These are phyloP conservation scores for Starmerella bacillaris DNA, from an alignment of 805 yeast species.

Conservation along the genomic window DNA sequence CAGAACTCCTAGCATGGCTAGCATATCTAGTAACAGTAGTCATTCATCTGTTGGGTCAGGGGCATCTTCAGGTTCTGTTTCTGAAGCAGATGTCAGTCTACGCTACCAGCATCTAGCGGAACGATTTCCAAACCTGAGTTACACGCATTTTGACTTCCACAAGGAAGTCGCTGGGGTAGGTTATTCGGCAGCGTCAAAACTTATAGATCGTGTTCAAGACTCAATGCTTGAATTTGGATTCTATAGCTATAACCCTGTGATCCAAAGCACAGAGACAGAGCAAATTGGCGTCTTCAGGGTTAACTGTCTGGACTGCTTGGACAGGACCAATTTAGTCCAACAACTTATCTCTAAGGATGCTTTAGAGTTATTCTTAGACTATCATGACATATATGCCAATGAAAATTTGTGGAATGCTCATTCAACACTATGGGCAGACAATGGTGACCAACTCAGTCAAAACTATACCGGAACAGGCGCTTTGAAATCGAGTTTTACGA, in stretches of 20 bases:
- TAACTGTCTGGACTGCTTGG: conserved; percentile 87
- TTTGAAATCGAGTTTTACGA: conserved; percentile 76
- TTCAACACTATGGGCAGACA: conserved; percentile 90
- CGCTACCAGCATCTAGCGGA: conserved; percentile 12
- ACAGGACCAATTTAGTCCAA: conserved; percentile 71
- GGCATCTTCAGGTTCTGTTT: conserved; percentile 1
- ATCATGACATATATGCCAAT: conserved; percentile 30
- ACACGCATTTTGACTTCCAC: conserved; percentile 86
- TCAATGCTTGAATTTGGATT: conserved; percentile 68
- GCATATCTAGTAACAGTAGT: conserved; percentile 5
- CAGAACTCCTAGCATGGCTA: conserved; percentile 2
- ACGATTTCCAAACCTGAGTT: conserved; percentile 25
- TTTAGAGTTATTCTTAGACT: conserved; percentile 28
- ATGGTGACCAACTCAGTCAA: conserved; percentile 90
- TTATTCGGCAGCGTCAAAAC: conserved; percentile 61
- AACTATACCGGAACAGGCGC: conserved; percentile 98
- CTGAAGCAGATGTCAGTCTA: conserved; percentile 13
- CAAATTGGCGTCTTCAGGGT: conserved; percentile 87
- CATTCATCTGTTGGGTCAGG: conserved; percentile 5
- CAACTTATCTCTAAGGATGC: conserved; percentile 62
- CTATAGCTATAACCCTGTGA: conserved; percentile 47
- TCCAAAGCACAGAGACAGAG: conserved; percentile 34
- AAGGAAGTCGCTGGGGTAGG: conserved; percentile 69
- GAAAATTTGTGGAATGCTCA: conserved; percentile 54
- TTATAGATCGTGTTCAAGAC: conserved; percentile 44